Evolutionary conservation across 148 eudicot species (phyloP), one percentile per base, ranked within the genome.

Genomic region (Amaranthus hypochondriacus): DNA sequence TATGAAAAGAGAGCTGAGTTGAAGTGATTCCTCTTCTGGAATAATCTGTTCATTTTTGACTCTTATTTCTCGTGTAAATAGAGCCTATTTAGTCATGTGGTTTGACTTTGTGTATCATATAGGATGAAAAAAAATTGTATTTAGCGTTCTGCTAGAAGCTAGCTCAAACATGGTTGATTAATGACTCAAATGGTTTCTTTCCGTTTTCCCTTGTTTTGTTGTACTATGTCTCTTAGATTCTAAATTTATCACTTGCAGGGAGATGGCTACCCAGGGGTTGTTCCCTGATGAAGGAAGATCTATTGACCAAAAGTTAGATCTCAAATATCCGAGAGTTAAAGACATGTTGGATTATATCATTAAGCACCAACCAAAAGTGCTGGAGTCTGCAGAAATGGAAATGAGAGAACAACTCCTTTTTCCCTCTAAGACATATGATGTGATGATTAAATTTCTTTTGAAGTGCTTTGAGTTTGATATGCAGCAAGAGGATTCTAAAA

Each of bases 181-280:
- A 28, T 28, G 39, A 28, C 39, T 28, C 39, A 28, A 47, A 15
- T 63, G 21, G 43, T 52, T 56, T 62, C 56, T 48, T 6, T 59
- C 51, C 42, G 15, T 64, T 76, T 55, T 44, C 48, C 5, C 56
- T 9, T 55, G 49, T 47, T 70, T 48, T 54, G 62, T 39, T 48
- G 11, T 42, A 12, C 62, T 75, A 55, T 12, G 52, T 61, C n/a
- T 59, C 76, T 65, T 56, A 57, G 21, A 28, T 75, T 42, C 6
- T 5, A 57, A 10, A 49, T 55, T 69, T 48, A 66, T 58, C 43
- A 12, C 50, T 70, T 76, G 62, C 69, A 94, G 97, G 89, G 98
- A 94, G 81, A 88, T 94, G 90, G 90, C 98, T 60, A 78, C 79
- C 14, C 93, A 89, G 79, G 97, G 96, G 52, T 77, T 94, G 75